Conservation (phyloP, 441 rosid genomes). For the Hura crepitans region DNA sequence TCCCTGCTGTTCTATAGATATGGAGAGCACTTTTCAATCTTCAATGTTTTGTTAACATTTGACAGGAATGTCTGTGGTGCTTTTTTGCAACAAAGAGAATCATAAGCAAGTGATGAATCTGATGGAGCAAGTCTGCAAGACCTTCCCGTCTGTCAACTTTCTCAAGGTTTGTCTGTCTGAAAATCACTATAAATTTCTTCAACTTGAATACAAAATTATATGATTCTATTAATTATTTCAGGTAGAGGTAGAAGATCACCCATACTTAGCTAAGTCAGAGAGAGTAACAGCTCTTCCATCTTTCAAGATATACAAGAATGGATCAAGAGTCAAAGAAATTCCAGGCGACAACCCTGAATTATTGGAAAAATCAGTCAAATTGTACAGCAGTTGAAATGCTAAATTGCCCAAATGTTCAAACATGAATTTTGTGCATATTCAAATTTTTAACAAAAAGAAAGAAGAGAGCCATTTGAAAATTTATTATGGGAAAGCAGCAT, state of each 20-base stretch:
- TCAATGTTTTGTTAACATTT: not conserved
- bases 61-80: conserved; percentile 48
- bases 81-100: conserved; percentile 41
- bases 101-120: conserved; percentile 37
- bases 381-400: conserved; percentile 42
- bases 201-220: no score
- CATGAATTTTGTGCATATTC: no score
- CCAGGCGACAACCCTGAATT: conserved; percentile 33
- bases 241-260: conserved; percentile 53
- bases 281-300: conserved; percentile 38
- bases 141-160: conserved; percentile 56
- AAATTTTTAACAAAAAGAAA: not conserved
- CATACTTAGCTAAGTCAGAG: conserved; percentile 41
- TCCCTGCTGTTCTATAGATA: not conserved
- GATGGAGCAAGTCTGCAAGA: conserved; percentile 50
- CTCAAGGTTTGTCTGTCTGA: conserved; percentile 36
- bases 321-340: conserved; percentile 46
- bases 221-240: conserved; percentile 16
- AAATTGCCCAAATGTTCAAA: not conserved
- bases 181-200: no score
- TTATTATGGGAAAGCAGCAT: not conserved
- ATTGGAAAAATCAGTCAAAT: conserved; percentile 39
- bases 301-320: conserved; percentile 56
- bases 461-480: not conserved
- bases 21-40: not conserved